Evolutionary conservation across 768 basidiomycete genomes (phyloP).

Genomic region (Lentinula lateritia): DNA sequence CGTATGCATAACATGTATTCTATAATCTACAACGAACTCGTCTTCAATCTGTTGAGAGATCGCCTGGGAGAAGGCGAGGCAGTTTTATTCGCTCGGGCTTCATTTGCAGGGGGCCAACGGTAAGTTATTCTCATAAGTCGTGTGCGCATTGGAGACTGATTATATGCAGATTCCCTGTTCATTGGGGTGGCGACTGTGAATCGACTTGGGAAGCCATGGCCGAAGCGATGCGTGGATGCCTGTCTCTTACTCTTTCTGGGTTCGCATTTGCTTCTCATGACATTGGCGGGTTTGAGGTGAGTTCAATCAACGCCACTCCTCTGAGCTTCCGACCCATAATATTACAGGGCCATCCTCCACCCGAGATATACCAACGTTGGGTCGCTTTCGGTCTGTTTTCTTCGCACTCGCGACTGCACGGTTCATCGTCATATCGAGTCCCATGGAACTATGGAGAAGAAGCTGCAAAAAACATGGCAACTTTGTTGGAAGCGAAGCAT

Average conservation of each 20-base stretch:
- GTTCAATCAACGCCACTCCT: constrained; percentile 2
- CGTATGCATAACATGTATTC: constrained; percentile 72
- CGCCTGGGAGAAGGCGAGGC: constrained; percentile 61
- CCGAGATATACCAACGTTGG: constrained; percentile 72
- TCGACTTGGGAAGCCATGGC: constrained; percentile 78
- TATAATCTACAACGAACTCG: constrained; percentile 63
- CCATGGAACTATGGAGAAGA: constrained; percentile 75
- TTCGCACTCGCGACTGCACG: constrained; percentile 70
- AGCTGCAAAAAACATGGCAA: constrained; percentile 59
- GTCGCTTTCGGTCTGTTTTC: constrained; percentile 74
- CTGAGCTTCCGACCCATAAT: neutral
- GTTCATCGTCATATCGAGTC: constrained; percentile 68
- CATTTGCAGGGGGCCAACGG: constrained; percentile 68
- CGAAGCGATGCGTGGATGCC: constrained; percentile 59
- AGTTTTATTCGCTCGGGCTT: constrained; percentile 63
- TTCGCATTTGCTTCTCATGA: constrained; percentile 73
- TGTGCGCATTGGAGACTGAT: neutral
- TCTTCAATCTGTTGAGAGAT: constrained; percentile 54
- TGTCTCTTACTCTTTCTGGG: constrained; percentile 64
- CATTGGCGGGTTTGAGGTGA: constrained; percentile 71
- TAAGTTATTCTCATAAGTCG: constrained; percentile 11
- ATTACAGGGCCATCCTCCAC: constrained; percentile 53
- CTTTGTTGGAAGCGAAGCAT: constrained; percentile 58
- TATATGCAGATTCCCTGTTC: constrained; percentile 32
- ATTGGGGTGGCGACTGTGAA: constrained; percentile 76